Percentiles rank a stretch among this genome's conserved stretches.
phyloP scores from a whole-genome alignment of 352 stramenopile genomes.

The Phytophthora constricta region DNA sequence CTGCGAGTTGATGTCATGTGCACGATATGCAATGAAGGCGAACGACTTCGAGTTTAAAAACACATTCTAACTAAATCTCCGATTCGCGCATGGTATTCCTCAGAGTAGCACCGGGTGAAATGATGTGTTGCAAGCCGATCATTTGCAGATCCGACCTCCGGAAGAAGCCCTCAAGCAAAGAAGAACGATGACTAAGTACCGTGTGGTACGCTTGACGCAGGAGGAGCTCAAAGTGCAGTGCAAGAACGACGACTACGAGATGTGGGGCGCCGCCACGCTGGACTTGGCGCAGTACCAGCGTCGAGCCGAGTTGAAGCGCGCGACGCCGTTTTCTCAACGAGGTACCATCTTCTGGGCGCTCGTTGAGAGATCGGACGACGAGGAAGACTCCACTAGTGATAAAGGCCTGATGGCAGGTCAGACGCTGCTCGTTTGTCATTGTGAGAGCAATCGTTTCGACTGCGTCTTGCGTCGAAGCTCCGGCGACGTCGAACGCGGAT shows the following conservation, averaged over 20 bases:
- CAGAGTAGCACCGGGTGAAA: not conserved
- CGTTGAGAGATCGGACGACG: constrained; percentile 35
- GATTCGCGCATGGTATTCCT: no score
- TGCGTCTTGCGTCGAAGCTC: constrained; percentile 38
- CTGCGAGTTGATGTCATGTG: no score
- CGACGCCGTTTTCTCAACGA: constrained; percentile 45
- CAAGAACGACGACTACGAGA: constrained; percentile 59
- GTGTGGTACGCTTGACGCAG: constrained; percentile 54
- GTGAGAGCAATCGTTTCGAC: constrained; percentile 59
- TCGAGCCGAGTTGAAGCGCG: constrained; percentile 52
- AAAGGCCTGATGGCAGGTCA: constrained; percentile 21
- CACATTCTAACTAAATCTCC: no score
- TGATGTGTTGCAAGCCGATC: not conserved
- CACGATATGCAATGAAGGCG: no score
- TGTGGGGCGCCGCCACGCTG: constrained; percentile 49
- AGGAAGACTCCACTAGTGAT: constrained; percentile 26
- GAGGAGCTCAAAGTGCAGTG: constrained; percentile 66
- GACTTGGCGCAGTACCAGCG: constrained; percentile 50
- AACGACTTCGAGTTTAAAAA: no score
- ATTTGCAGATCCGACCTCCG: not conserved
- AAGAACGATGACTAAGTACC: constrained; percentile 36
- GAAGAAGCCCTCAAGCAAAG: not conserved
- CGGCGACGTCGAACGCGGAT: constrained; percentile 43
- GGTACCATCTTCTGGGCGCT: constrained; percentile 67
- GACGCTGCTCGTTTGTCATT: constrained; percentile 52